A percentile compares a stretch with the other conserved stretches of the same genome.
Evolutionary conservation across 2,329 filamentous ascomycete genomes (phyloP).

Genomic region (Mycosphaerella sp.): DNA sequence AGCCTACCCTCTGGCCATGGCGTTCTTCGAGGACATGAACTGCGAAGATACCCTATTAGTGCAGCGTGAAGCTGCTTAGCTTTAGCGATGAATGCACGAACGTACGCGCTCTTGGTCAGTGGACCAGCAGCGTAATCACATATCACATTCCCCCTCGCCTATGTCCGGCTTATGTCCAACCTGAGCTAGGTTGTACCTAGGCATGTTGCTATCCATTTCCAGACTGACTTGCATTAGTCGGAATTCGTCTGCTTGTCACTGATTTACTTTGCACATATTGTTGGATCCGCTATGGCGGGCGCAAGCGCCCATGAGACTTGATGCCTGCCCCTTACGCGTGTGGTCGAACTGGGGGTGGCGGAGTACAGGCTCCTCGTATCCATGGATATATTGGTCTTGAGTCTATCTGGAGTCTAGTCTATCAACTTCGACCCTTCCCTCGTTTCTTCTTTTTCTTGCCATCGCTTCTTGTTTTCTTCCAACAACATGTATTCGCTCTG

Average conservation of each 20-base stretch:
- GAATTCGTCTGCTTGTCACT: not conserved
- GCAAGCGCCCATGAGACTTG: not conserved
- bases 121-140: not conserved
- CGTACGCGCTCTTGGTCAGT: not conserved
- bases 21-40: constrained; percentile 20
- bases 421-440: not conserved
- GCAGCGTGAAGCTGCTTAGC: not conserved
- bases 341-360: constrained; percentile 1
- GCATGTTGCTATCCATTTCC: not conserved
- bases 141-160: not conserved
- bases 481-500: not conserved
- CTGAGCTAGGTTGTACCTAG: constrained; percentile 2
- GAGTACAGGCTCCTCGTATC: constrained; percentile 1
- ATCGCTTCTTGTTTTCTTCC: not conserved
- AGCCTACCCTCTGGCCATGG: constrained; percentile 1
- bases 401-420: too few relatives aligned
- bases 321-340: not conserved
- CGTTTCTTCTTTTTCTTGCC: not conserved
- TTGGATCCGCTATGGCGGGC: not conserved
- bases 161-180: not conserved
- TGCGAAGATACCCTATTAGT: constrained; percentile 15
- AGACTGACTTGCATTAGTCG: constrained; percentile 1
- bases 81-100: not conserved
- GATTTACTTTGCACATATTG: not conserved
- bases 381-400: not conserved